A percentile compares a stretch with the other conserved stretches of the same genome.
Evolutionary conservation across 352 stramenopile species (phyloP).

Genomic region (Globisporangium uncinulatum): DNA sequence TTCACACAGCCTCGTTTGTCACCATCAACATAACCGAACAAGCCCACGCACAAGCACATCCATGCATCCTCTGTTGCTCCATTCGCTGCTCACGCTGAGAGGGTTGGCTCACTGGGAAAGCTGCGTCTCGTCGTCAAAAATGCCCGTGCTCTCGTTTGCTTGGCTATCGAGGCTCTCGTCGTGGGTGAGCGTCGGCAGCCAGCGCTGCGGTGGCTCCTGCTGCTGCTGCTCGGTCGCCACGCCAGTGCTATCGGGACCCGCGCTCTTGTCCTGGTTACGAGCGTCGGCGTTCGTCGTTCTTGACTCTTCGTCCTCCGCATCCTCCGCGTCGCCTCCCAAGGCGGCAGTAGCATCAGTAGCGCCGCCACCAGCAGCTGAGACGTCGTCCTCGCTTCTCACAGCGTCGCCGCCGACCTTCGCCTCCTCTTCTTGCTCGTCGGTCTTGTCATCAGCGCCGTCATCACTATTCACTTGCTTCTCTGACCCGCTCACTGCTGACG

Average conservation of each 20-base stretch:
- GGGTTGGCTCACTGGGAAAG: slow-evolving; percentile 14
- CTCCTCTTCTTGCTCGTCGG: no score
- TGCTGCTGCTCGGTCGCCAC: neutral
- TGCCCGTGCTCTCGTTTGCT: slow-evolving; percentile 16
- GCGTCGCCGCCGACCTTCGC: no score
- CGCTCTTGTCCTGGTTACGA: slow-evolving; percentile 1
- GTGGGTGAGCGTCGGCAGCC: slow-evolving; percentile 10
- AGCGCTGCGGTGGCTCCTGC: slow-evolving; percentile 3
- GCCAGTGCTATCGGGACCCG: neutral
- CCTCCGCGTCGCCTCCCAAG: no score
- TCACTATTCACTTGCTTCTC: neutral
- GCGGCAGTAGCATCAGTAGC: no score
- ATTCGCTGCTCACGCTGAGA: neutral
- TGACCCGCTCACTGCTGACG: neutral
- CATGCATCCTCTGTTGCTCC: no score
- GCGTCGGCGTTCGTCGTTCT: slow-evolving; percentile 2
- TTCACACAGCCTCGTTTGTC: no score
- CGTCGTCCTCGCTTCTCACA: no score
- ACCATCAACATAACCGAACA: no score
- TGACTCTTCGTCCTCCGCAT: no score
- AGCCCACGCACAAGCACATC: neutral
- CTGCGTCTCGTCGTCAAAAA: slow-evolving; percentile 40
- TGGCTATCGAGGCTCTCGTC: slow-evolving; percentile 17
- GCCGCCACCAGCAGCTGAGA: no score
- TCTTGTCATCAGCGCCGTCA: no score